Base-by-base conservation (phyloP, 257 asterid species). In the Scutellaria minor region DNA sequence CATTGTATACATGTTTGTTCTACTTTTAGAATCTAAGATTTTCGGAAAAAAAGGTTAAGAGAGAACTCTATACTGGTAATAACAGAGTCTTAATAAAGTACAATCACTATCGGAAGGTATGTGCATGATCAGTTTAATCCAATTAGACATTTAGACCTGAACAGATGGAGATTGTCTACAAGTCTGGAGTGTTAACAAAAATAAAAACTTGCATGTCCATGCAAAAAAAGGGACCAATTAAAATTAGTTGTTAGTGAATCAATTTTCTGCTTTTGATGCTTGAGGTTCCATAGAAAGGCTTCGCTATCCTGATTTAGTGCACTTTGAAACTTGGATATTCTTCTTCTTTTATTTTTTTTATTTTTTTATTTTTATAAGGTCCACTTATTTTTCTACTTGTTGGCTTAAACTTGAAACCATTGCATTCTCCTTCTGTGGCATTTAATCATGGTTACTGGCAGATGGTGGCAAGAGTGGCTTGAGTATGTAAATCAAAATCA, bases 401-500 rank as follows among this genome's bases (percentile, higher is more conserved):
- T 63, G 52, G 60, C 48, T 73, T 52, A n/a, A 42, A 53, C 22
- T n/a, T 61, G 60, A 6, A 22, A 22, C 64, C 53, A 15, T 59
- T 51, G 62, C 62, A 27, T 75, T 60, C 11, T 73, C 56, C 46
- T 50, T 72, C 59, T 47, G 35, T 65, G 78, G 46, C 69, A 60
- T 79, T 71, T 35, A 12, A 47, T 58, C 64, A 58, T 77, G 82
- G 52, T 58, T 77, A 63, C 78, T 71, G 64, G 20, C 86, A 95
- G 99, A 78, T 95, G 99, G 99, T 95, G 99, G 99, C 99, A 95
- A 77, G 93, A 84, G 72, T 95, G 99, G 99, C 95, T 95, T 41
- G 95, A 83, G 68, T 95, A 92, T 73, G 99, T 88, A 79, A 95
- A 83, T 79, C 98, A 90, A 68, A 85, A 62, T 73, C 96, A 84